A percentile compares a stretch with the other conserved stretches of the same genome.
phyloP scores from a whole-genome alignment of 352 stramenopile species.

The Stramenopiles sp. region DNA sequence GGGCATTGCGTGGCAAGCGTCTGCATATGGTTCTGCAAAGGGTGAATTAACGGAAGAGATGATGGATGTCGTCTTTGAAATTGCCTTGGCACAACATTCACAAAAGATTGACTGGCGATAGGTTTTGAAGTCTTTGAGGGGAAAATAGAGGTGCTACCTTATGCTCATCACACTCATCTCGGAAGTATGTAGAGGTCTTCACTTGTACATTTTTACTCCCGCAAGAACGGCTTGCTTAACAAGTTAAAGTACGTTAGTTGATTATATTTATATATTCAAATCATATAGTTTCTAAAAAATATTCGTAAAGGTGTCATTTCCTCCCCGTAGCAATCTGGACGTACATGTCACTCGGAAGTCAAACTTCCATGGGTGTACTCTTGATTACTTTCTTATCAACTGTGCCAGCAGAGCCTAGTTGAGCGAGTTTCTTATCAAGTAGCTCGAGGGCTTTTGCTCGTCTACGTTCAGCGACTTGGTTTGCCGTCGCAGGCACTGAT shows the following conservation, averaged over 20 bases:
- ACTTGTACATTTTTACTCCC: too few relatives aligned
- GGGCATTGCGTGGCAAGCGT: slow-evolving; percentile 92
- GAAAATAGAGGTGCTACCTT: too few relatives aligned
- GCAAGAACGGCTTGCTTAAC: too few relatives aligned
- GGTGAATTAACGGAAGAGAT: not conserved
- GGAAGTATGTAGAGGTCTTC: too few relatives aligned
- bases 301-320: too few relatives aligned
- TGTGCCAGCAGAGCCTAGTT: not conserved
- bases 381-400: not conserved
- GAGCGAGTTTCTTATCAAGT: not conserved
- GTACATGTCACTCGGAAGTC: too few relatives aligned
- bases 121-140: too few relatives aligned
- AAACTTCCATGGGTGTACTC: not conserved
- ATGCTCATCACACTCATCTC: too few relatives aligned
- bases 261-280: too few relatives aligned
- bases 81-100: not conserved
- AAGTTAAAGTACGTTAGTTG: too few relatives aligned
- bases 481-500: not conserved
- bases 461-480: not conserved
- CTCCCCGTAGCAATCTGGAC: too few relatives aligned
- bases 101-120: not conserved
- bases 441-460: not conserved
- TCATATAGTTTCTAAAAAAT: too few relatives aligned
- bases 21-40: slow-evolving; percentile 54
- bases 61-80: not conserved